Evolutionary conservation across 2,329 filamentous ascomycete species (phyloP).

Genomic region (Pestalotiopsis fici): DNA sequence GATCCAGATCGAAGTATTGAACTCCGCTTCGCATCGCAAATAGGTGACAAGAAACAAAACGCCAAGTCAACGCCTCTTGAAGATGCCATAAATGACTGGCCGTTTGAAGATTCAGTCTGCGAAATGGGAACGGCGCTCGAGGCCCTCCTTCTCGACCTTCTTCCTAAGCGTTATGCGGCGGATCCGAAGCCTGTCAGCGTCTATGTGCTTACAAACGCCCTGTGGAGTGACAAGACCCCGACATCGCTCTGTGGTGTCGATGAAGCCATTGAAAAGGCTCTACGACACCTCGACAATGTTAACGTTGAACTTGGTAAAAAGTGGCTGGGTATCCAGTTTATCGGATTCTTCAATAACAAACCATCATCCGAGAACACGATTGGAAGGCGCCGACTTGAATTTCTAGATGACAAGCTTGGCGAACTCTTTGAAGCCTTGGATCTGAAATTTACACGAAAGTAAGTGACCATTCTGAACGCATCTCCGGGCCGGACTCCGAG

Average conservation of each 20-base stretch:
- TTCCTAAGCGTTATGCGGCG: neutral
- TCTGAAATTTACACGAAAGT: neutral
- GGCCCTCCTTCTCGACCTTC: neutral
- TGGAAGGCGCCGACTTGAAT: neutral
- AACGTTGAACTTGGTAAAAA: neutral
- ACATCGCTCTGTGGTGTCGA: neutral
- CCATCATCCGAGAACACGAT: neutral
- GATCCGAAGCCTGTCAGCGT: neutral
- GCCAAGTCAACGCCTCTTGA: neutral
- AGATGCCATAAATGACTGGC: neutral
- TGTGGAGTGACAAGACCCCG: neutral
- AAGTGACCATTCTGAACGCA: too few relatives aligned
- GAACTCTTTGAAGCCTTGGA: neutral
- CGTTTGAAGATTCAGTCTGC: neutral
- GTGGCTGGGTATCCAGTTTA: neutral
- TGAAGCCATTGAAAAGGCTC: neutral
- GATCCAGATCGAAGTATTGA: neutral
- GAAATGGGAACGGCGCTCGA: neutral
- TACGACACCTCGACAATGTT: neutral
- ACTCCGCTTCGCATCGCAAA: neutral
- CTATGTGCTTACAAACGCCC: neutral
- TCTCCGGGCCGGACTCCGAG: neutral
- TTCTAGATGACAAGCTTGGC: neutral
- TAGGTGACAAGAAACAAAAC: neutral
- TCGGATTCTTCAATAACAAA: neutral